Evolutionary conservation across 306 rosid species (phyloP), one percentile per base, ranked within the genome.

Genomic region (Prunus mongolica): DNA sequence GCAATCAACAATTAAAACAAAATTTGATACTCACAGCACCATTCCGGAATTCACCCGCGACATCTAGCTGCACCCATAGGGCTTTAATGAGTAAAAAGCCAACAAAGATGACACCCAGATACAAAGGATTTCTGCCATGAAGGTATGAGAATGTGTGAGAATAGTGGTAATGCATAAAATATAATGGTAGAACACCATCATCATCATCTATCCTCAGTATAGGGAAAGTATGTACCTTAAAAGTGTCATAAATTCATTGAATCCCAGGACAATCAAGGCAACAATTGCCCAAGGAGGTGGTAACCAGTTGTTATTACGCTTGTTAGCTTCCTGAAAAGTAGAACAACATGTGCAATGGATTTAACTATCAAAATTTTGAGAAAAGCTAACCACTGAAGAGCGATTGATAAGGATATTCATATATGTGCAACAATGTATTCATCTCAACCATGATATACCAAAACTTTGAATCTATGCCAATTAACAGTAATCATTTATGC

Each of bases 281-380:
- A 71, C 81, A 69, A 96, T 96, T 60, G 99, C 98, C 99, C 99
- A 96, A 63, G 99, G 98, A 67, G 99, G 99, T 74, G 99, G 99
- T 75, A 96, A 78, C 98, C 98, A 96, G 89, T 89, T 93, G 97
- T 93, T 96, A 76, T 51, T 89, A 44, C 98, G 95, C 89, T 81
- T 96, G 91, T 84, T 86, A 76, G 99, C 98, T 88, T 96, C 97
- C 99, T 96, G 94, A 80, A 83, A 82, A 82, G 65, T 56, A 19
- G 49, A 60, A 74, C 9, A 71, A 56, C 66, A 67, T 54, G 41
- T 8, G 46, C 13, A 44, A 73, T 73, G 28, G 27, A 41, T 11
- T n/a, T 18, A 14, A 30, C 41, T 55, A 38, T 72, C 32, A n/a
- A 24, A 32, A 54, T 22, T 8, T 20, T 22, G 6, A 57, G 67